These are phyloP conservation scores for Fusarium sp. DNA, from an alignment of 2,329 filamentous ascomycete genomes.

Conservation along the genomic window DNA sequence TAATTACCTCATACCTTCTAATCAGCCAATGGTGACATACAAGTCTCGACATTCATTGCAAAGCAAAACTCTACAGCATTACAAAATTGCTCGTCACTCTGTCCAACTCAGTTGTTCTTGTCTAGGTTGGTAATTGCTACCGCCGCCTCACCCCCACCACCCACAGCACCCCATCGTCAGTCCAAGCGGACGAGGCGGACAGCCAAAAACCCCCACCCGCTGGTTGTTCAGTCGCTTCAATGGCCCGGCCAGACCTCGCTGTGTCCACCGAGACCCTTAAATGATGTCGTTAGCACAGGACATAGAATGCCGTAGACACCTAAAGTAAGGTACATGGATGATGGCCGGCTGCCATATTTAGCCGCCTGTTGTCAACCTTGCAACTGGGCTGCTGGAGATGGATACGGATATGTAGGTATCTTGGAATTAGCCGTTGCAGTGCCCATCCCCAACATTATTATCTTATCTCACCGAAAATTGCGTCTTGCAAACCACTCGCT, in stretches of 20 bases:
- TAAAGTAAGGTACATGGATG: conserved; percentile 9
- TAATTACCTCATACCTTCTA: not conserved
- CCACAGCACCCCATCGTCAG: conserved; percentile 10
- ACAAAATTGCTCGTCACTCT: conserved; percentile 8
- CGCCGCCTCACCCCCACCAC: conserved; percentile 22
- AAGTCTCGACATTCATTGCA: not conserved
- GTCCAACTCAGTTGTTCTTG: conserved; percentile 21
- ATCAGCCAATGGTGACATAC: not conserved
- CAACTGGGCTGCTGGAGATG: not conserved
- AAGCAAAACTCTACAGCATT: conserved; percentile 12
- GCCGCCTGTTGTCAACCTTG: conserved; percentile 20
- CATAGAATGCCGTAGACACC: conserved; percentile 34
- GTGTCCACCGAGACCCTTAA: conserved; percentile 41
- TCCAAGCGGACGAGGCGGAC: conserved; percentile 24
- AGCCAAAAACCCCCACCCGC: conserved; percentile 25
- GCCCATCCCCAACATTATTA: conserved; percentile 11
- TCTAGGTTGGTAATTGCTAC: conserved; percentile 38
- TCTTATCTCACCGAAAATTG: conserved; percentile 18
- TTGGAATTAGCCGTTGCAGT: conserved; percentile 20
- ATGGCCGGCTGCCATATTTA: conserved; percentile 22
- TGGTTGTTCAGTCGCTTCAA: conserved; percentile 27
- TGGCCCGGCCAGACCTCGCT: conserved; percentile 31
- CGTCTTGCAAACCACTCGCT: conserved; percentile 7
- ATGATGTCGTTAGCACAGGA: conserved; percentile 40
- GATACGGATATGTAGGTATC: not conserved